These are phyloP conservation scores for Tolypocladium ovalisporum DNA, from an alignment of 2,329 filamentous ascomycete genomes.

Conservation along the genomic window DNA sequence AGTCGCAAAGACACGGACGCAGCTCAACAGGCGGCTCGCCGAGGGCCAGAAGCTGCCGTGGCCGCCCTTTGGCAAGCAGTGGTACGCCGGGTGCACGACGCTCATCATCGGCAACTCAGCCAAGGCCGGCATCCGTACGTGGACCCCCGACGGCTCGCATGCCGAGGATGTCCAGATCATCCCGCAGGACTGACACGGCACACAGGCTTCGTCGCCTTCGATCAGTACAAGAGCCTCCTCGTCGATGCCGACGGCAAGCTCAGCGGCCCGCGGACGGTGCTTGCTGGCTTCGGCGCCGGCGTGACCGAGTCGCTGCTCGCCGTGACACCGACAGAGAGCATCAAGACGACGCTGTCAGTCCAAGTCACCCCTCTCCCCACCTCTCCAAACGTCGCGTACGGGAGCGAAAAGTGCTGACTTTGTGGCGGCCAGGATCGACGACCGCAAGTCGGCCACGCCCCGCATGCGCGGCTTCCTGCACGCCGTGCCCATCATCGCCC, in stretches of 20 bases:
- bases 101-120: conserved; percentile 92
- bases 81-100: conserved; percentile 97
- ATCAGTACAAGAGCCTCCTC: conserved; percentile 80
- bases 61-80: conserved; percentile 86
- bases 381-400: neutral
- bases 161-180: neutral
- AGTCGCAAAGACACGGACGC: conserved; percentile 91
- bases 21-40: conserved; percentile 77
- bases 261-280: conserved; percentile 78
- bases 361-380: neutral
- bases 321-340: conserved; percentile 94
- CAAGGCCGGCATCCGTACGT: conserved; percentile 86
- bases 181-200: conserved; percentile 4
- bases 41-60: conserved; percentile 82
- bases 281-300: conserved; percentile 89
- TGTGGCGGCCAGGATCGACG: conserved; percentile 66
- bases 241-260: conserved; percentile 79
- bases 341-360: conserved; percentile 80
- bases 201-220: conserved; percentile 78
- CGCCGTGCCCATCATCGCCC: conserved; percentile 74
- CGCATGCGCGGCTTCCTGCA: conserved; percentile 88
- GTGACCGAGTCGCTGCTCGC: conserved; percentile 88
- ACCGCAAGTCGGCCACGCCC: conserved; percentile 76
- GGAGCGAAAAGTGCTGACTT: conserved; percentile 1
- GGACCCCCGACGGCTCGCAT: neutral